A percentile compares a stretch with the other conserved stretches of the same genome.
These are phyloP conservation scores for Apiospora kogelbergensis DNA, from an alignment of 2,329 filamentous ascomycete species.

Conservation along the genomic window DNA sequence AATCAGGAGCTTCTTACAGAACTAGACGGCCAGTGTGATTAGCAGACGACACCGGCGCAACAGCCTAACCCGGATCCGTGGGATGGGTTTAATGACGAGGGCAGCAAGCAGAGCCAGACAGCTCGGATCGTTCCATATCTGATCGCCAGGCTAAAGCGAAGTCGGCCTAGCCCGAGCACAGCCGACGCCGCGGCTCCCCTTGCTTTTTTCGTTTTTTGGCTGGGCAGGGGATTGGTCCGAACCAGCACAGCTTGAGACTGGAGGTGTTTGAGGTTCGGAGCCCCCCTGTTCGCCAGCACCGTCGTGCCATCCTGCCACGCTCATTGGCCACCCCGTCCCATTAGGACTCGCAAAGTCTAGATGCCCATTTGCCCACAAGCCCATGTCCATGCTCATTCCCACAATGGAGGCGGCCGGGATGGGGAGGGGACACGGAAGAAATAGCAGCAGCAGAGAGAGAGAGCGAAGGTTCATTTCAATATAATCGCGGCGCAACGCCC, in stretches of 20 bases:
- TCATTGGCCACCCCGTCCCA: neutral
- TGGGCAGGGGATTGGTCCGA: neutral
- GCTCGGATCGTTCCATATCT: conserved; percentile 4
- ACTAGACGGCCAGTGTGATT: neutral
- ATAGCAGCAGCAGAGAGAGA: neutral
- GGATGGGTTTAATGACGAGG: too few relatives aligned
- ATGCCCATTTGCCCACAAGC: neutral
- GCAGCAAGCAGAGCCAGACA: too few relatives aligned
- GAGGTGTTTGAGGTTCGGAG: conserved; percentile 11
- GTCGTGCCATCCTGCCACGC: neutral
- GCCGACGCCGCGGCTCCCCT: neutral
- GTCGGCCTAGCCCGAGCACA: conserved; percentile 2
- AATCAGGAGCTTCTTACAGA: neutral
- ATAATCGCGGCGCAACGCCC: conserved; percentile 1
- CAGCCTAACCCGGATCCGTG: neutral
- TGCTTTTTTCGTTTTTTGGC: neutral
- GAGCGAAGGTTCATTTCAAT: neutral
- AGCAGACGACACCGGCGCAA: neutral
- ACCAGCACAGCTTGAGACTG: conserved; percentile 13
- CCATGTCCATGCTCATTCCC: neutral
- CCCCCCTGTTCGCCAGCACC: neutral
- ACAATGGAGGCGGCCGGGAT: neutral
- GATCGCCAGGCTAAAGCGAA: neutral
- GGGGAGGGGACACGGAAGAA: neutral
- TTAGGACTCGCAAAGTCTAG: neutral